Conservation (phyloP, 805 yeast species). For the Maudiozyma turicensis region DNA sequence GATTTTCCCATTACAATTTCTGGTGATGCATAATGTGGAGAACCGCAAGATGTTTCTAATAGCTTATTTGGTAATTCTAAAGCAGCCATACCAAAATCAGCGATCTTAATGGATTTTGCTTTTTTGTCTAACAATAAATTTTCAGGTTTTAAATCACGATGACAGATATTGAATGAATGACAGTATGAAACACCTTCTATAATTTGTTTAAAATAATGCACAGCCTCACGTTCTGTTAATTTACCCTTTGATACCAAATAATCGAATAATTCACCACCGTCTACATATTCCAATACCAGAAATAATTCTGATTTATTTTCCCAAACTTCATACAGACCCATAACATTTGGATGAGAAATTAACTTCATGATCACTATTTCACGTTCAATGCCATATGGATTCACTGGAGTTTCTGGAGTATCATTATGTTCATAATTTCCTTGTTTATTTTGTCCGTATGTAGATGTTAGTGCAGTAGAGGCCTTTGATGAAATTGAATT, state of each 20-base stretch:
- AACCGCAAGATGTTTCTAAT: conserved; percentile 75
- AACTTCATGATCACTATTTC: conserved; percentile 96
- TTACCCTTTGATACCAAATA: conserved; percentile 60
- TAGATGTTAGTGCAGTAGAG: conserved; percentile 10
- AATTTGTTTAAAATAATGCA: conserved; percentile 67
- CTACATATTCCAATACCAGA: conserved; percentile 70
- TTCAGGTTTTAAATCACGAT: conserved; percentile 77
- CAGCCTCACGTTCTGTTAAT: conserved; percentile 62
- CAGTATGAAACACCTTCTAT: conserved; percentile 72
- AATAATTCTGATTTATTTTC: conserved; percentile 87
- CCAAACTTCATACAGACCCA: conserved; percentile 95
- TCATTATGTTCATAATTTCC: conserved; percentile 8
- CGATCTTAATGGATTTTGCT: conserved; percentile 60
- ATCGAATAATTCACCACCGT: conserved; percentile 82
- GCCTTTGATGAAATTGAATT: conserved; percentile 8
- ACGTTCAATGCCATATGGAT: conserved; percentile 90
- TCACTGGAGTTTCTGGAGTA: conserved; percentile 9
- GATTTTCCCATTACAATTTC: conserved; percentile 72
- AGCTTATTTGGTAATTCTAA: conserved; percentile 61
- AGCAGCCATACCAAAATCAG: conserved; percentile 89
- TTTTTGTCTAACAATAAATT: conserved; percentile 57
- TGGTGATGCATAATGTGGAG: conserved; percentile 85
- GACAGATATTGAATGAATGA: conserved; percentile 72
- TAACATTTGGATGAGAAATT: conserved; percentile 85
- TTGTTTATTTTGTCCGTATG: not conserved